Base-by-base conservation (phyloP, 2,329 filamentous ascomycete species). In the Cladobotryum mycophilum region DNA sequence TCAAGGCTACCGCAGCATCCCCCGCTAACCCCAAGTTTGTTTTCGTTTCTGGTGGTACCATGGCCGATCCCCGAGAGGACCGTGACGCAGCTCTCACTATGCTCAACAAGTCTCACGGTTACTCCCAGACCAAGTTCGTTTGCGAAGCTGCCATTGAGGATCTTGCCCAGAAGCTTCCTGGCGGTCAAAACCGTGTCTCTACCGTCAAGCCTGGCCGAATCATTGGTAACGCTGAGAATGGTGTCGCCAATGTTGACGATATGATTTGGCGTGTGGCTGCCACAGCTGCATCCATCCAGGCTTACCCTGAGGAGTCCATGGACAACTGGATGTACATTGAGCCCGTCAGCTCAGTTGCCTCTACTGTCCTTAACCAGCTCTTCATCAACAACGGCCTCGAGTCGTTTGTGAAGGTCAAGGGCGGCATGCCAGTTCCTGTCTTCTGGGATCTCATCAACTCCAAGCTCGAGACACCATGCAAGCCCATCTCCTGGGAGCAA, bases 81-180 rank as follows among this genome's bases (percentile, higher is more conserved):
- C 25, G 25, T 8, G 25, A 30, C 25, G 25, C 25, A 11, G 25
- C 25, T 30, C 25, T 30, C 25, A 6, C 25, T 30, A 30, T 30
- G 25, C 36, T 49, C 25, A 37, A 35, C 2, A 14, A 17, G 0
- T 12, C n/a, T 6, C 56, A 25, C 14, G 58, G 56, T 11, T 62
- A 62, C 30, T 49, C 47, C 9, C 59, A 61, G 47, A 60, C 55
- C 4, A 63, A 62, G 17, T 58, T 57, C 8, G 57, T 61, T 13
- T 53, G 58, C 12, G 60, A 61, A 22, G 20, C 44, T 3, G 36
- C 60, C 2, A 53, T 61, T 2, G 30, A 47, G 8, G 53, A 56
- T 2, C 37, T 50, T 1, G 35, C 48, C 6, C 11, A 25, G 12
- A 36, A 42, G 6, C 49, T 43, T 0, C 46, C 38, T 1, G 12